A percentile compares a stretch with the other conserved stretches of the same genome.
These are phyloP conservation scores for Dothideomycetes sp. DNA, from an alignment of 2,329 filamentous ascomycete genomes.

Conservation along the genomic window DNA sequence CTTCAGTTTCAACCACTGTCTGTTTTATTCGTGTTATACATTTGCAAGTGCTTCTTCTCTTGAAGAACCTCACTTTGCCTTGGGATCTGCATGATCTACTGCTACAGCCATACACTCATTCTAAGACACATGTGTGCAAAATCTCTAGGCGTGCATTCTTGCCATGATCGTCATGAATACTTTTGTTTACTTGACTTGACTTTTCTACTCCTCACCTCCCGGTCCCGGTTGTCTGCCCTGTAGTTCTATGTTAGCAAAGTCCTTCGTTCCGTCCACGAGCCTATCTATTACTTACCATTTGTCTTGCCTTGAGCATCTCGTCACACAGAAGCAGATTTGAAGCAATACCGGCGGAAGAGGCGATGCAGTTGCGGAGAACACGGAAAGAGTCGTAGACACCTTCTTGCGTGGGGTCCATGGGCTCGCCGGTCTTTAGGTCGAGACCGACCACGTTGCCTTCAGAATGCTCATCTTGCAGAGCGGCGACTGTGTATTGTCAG, in stretches of 20 bases:
- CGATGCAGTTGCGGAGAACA: conserved; percentile 85
- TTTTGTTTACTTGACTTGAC: conserved; percentile 7
- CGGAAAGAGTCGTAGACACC: conserved; percentile 96
- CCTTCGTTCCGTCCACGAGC: neutral
- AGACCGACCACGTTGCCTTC: conserved; percentile 82
- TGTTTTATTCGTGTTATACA: too few relatives aligned
- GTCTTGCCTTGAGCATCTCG: conserved; percentile 91
- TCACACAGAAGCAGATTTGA: conserved; percentile 93
- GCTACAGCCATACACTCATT: too few relatives aligned
- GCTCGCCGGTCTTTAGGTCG: conserved; percentile 75
- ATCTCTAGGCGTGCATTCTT: too few relatives aligned
- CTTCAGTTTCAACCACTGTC: too few relatives aligned
- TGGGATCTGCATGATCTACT: too few relatives aligned
- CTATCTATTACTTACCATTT: conserved; percentile 54
- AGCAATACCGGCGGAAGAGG: conserved; percentile 88
- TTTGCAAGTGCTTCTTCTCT: too few relatives aligned
- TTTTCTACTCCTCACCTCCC: conserved; percentile 11
- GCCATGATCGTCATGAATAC: conserved; percentile 8
- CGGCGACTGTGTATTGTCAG: conserved; percentile 54
- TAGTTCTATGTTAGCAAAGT: neutral
- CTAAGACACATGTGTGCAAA: too few relatives aligned
- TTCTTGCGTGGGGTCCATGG: conserved; percentile 89
- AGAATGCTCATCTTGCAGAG: conserved; percentile 72
- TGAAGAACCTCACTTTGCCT: too few relatives aligned
- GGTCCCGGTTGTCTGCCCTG: conserved; percentile 8